These are phyloP conservation scores for Zymoseptoria passerinii DNA, from an alignment of 2,329 filamentous ascomycete species.

Conservation along the genomic window DNA sequence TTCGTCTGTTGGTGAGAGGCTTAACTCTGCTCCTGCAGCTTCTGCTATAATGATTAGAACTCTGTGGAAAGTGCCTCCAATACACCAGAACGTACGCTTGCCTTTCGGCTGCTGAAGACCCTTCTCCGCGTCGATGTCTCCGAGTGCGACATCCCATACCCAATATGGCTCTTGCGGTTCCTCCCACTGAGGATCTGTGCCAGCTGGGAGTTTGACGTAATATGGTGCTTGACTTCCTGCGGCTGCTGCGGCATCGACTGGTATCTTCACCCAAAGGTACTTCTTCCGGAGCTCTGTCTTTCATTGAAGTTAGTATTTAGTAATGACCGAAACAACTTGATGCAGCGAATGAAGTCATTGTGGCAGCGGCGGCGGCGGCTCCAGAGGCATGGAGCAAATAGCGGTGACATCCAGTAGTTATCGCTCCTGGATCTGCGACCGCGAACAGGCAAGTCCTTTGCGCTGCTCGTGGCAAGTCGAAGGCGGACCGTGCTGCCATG, in stretches of 20 bases:
- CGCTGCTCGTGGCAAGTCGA: neutral
- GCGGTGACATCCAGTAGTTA: neutral
- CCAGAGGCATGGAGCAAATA: neutral
- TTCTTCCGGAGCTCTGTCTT: slow-evolving; percentile 3
- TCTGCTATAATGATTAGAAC: neutral
- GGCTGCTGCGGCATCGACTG: slow-evolving; percentile 6
- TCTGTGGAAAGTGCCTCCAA: neutral
- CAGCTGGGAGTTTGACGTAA: slow-evolving; percentile 25
- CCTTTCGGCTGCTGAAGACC: slow-evolving; percentile 20
- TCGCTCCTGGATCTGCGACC: neutral
- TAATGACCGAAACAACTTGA: neutral
- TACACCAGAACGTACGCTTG: neutral
- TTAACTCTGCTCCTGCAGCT: neutral
- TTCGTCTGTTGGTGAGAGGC: neutral
- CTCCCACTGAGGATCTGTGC: slow-evolving; percentile 19
- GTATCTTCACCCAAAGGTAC: slow-evolving; percentile 14
- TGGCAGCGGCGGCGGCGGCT: too few species aligned
- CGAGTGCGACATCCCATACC: slow-evolving; percentile 20
- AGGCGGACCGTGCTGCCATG: neutral
- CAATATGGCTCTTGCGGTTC: slow-evolving; percentile 28
- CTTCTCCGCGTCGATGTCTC: slow-evolving; percentile 13
- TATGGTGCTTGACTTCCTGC: slow-evolving; percentile 9
- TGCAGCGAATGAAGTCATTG: neutral
- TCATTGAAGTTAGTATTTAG: neutral
- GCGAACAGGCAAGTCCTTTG: neutral